Evolutionary conservation across 2,329 filamentous ascomycete genomes (phyloP).

Genomic region (Aspergillus pseudoviridinutans): DNA sequence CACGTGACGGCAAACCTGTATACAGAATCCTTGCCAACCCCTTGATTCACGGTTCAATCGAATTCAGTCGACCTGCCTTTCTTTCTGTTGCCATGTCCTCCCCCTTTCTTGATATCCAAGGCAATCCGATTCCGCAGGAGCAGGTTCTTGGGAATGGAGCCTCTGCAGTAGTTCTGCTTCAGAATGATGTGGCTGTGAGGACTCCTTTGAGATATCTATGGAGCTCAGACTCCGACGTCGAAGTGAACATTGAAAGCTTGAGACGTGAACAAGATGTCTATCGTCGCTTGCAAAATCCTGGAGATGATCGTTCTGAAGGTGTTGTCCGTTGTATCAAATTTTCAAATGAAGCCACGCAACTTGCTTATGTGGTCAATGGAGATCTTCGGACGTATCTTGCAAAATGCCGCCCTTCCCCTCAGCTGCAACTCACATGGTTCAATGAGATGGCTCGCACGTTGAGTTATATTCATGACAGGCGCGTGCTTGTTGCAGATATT

Average conservation of each 20-base stretch:
- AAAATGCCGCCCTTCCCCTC: conserved; percentile 13
- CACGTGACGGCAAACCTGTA: too few species aligned
- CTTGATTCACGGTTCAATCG: too few species aligned
- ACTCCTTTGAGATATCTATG: conserved; percentile 14
- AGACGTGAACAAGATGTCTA: conserved; percentile 18
- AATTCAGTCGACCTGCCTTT: too few species aligned
- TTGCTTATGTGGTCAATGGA: conserved; percentile 22
- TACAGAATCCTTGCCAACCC: too few species aligned
- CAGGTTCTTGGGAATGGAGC: conserved; percentile 14
- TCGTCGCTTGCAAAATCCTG: conserved; percentile 8
- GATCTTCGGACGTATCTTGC: conserved; percentile 21
- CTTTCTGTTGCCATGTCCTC: too few species aligned
- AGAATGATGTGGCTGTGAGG: conserved; percentile 14
- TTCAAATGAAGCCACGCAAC: conserved; percentile 13
- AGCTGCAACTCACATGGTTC: conserved; percentile 22
- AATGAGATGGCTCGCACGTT: conserved; percentile 22
- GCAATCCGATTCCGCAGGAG: neutral
- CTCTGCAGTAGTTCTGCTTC: conserved; percentile 15
- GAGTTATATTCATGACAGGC: conserved; percentile 20
- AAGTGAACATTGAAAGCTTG: conserved; percentile 16
- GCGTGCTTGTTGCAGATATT: conserved; percentile 28
- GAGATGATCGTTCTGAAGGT: conserved; percentile 7
- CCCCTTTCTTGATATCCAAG: too few species aligned
- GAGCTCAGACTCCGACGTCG: conserved; percentile 8
- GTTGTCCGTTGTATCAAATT: conserved; percentile 17